These are phyloP conservation scores for Zygosaccharomyces pseudobailii DNA, from an alignment of 1,139 yeast species.

Conservation along the genomic window DNA sequence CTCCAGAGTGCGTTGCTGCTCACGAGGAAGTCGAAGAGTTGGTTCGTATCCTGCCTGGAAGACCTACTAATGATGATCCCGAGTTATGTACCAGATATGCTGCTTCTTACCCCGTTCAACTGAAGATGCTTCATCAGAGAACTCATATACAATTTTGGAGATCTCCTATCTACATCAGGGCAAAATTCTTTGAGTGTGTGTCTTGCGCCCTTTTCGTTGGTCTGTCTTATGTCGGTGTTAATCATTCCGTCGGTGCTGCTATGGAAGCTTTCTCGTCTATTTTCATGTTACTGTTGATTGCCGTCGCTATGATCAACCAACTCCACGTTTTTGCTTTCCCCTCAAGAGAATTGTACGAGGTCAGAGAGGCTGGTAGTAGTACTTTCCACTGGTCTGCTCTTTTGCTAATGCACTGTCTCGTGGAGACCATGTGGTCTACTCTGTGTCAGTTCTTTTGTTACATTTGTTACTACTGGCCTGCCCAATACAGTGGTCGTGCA, in stretches of 20 bases:
- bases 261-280: slow-evolving; percentile 48
- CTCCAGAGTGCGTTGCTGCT: slow-evolving; percentile 39
- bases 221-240: slow-evolving; percentile 44
- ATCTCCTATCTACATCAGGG: slow-evolving; percentile 46
- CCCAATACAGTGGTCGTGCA: slow-evolving; percentile 38
- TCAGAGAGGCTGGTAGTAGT: slow-evolving; percentile 56
- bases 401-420: slow-evolving; percentile 38
- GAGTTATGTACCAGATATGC: slow-evolving; percentile 36
- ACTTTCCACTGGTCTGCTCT: slow-evolving; percentile 57
- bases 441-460: slow-evolving; percentile 40
- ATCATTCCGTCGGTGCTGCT: slow-evolving; percentile 43
- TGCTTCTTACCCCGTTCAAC: slow-evolving; percentile 38
- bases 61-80: slow-evolving; percentile 31
- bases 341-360: slow-evolving; percentile 53
- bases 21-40: slow-evolving; percentile 38
- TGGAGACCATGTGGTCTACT: slow-evolving; percentile 45
- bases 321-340: slow-evolving; percentile 43
- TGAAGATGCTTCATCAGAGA: slow-evolving; percentile 40
- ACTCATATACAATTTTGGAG: slow-evolving; percentile 46
- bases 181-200: slow-evolving; percentile 45
- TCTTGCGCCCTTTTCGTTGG: slow-evolving; percentile 49
- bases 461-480: slow-evolving; percentile 42
- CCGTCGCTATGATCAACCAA: slow-evolving; percentile 55
- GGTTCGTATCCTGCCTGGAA: slow-evolving; percentile 26
- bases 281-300: slow-evolving; percentile 52